Evolutionary conservation across 805 yeast genomes (phyloP).

Genomic region (Saccharomycopsis javanensis): DNA sequence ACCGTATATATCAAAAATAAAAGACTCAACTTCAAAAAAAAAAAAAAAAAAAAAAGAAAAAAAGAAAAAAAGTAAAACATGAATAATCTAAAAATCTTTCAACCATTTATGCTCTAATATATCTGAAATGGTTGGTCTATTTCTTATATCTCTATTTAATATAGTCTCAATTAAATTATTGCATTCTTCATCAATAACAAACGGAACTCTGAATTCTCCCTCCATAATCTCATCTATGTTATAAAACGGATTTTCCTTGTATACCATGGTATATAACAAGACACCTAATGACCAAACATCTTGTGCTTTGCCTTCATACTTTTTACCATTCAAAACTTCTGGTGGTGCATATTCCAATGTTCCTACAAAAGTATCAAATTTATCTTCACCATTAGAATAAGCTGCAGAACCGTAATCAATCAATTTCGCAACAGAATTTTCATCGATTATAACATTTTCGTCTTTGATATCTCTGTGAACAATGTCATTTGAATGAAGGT

Average conservation of each 20-base stretch:
- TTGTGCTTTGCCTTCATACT: constrained; percentile 88
- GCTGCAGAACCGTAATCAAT: constrained; percentile 97
- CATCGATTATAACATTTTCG: constrained; percentile 85
- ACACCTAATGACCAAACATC: constrained; percentile 98
- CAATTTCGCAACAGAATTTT: constrained; percentile 67
- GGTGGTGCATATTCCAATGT: constrained; percentile 98
- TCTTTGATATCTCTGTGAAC: constrained; percentile 94
- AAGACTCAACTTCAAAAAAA: not conserved
- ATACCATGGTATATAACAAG: constrained; percentile 76
- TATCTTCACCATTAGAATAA: constrained; percentile 70
- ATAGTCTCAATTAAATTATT: constrained; percentile 52
- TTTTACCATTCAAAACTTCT: constrained; percentile 80
- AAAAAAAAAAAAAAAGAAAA: not conserved
- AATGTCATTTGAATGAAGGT: constrained; percentile 76
- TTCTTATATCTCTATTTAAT: constrained; percentile 52
- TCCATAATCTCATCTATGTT: constrained; percentile 94
- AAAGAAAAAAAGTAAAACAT: not conserved
- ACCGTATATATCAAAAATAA: not conserved
- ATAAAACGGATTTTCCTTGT: constrained; percentile 91
- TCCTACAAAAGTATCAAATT: constrained; percentile 91
- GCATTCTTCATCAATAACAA: constrained; percentile 51
- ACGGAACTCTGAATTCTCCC: constrained; percentile 70
- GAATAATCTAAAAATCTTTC: constrained; percentile 7
- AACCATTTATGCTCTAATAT: constrained; percentile 70
- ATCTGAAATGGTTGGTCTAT: constrained; percentile 67